Base-by-base conservation (phyloP, 805 yeast genomes). In the Candida multigemmis region DNA sequence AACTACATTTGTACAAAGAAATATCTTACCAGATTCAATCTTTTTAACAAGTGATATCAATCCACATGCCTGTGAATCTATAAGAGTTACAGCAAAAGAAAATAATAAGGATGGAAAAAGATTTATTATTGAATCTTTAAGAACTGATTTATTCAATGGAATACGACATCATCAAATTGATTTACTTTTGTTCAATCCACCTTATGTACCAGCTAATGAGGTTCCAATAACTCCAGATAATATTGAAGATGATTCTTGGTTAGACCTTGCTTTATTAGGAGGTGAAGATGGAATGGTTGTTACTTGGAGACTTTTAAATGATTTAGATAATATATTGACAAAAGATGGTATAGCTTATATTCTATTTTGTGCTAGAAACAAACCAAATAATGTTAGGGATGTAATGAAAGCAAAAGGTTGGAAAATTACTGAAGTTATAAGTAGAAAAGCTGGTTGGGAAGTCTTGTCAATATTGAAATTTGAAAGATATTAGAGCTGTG, bases 361-460 rank as follows among this genome's bases (percentile, higher is more conserved):
- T 9, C 56, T 91, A 18, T 91, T 91, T 42, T 89, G 97, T 51
- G 95, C 94, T 6, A 62, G 96, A 37, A 91, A 91, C 46, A 69
- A 76, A 19, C 97, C 97, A 0, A 71, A 69, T 9, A 34, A 47
- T 5, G 82, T 87, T 1, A 66, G 65, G 0, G 39, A 47, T 6
- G 23, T 27, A 2, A 77, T 84, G 75, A 28, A 41, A 10, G 30
- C 37, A 2, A 42, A 46, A 7, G 61, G 62, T 6, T 89, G 94
- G 85, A 28, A 29, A 0, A 71, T 70, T 1, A 56, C 59, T 2
- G 39, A 54, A n/a, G 59, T 84, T 1, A 67, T 74, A 4, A 63
- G 65, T 23, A 64, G 96, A 29, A 83, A 82, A 42, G 95, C 96
- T 1, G 97, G 97, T 0, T 86, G 97, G 96, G 98, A 91, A 52